Evolutionary conservation across 176 grass and related monocot genomes (phyloP).

Genomic region (Cenchrus purpureus): DNA sequence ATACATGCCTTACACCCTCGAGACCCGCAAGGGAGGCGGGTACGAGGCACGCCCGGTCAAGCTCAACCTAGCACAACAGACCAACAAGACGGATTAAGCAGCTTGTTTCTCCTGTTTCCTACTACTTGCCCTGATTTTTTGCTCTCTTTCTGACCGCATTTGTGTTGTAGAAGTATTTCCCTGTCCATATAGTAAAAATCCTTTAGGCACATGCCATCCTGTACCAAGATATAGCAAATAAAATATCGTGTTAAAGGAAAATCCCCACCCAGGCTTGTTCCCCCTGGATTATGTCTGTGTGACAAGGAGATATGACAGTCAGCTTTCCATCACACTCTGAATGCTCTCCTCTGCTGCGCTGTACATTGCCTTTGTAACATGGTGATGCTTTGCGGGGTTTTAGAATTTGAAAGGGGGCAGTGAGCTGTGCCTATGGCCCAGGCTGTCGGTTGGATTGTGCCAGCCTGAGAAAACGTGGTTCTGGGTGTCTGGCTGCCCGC

Average conservation of each 20-base stretch:
- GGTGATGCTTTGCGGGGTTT: constrained; percentile 25
- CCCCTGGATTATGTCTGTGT: constrained; percentile 1
- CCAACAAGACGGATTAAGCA: constrained; percentile 52
- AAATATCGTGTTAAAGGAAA: constrained; percentile 38
- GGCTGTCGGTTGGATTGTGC: constrained; percentile 36
- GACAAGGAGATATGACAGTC: constrained; percentile 23
- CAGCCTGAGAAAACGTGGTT: constrained; percentile 44
- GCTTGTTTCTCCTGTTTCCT: background rate
- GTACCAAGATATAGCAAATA: constrained; percentile 65
- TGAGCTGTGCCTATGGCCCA: constrained; percentile 42
- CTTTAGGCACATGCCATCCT: constrained; percentile 37
- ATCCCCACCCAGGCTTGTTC: constrained; percentile 1
- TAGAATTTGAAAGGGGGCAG: constrained; percentile 19
- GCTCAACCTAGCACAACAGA: constrained; percentile 41
- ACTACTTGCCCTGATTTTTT: constrained; percentile 41
- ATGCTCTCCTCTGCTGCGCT: constrained; percentile 9
- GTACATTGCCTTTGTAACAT: constrained; percentile 1
- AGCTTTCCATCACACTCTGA: constrained; percentile 33
- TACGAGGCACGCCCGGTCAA: constrained; percentile 57
- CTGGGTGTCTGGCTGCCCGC: constrained; percentile 11
- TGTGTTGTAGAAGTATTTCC: constrained; percentile 43
- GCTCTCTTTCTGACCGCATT: constrained; percentile 41
- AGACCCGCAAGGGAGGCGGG: constrained; percentile 68
- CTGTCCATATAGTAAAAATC: constrained; percentile 54
- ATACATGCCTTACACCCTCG: constrained; percentile 66